These are phyloP conservation scores for Cenchrus americanus DNA, from an alignment of 176 grass and related monocot species.

Conservation along the genomic window DNA sequence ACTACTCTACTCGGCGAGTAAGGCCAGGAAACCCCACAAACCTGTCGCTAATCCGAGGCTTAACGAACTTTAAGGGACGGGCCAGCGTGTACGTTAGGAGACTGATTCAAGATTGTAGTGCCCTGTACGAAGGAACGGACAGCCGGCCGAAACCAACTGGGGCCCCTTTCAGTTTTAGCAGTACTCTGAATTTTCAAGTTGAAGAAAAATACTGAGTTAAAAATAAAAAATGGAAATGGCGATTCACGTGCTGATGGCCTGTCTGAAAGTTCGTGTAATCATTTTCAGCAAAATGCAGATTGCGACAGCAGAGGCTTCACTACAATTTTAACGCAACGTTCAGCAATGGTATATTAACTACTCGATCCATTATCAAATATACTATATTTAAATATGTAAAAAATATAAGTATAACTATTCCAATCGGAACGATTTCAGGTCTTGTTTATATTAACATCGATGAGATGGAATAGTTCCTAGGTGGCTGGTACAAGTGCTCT, in stretches of 20 bases:
- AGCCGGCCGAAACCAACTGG: conserved; percentile 5
- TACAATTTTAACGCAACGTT: background rate
- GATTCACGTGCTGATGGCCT: conserved; percentile 7
- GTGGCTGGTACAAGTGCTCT: too few relatives aligned
- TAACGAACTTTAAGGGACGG: conserved; percentile 18
- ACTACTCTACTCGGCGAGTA: background rate
- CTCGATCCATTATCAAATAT: too few relatives aligned
- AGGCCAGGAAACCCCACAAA: background rate
- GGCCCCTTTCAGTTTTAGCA: background rate
- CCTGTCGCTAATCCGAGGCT: conserved; percentile 15
- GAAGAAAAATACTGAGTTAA: background rate
- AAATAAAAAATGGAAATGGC: background rate
- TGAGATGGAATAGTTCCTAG: too few relatives aligned
- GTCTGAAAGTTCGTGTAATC: background rate
- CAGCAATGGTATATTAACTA: background rate
- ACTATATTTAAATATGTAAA: too few relatives aligned
- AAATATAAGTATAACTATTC: too few relatives aligned
- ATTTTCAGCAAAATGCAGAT: background rate
- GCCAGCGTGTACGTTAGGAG: background rate
- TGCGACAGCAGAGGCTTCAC: conserved; percentile 1
- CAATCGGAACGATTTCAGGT: too few relatives aligned
- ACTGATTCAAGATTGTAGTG: conserved; percentile 7
- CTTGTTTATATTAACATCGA: too few relatives aligned
- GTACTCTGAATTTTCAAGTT: background rate
- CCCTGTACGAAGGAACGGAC: conserved; percentile 18